Base-by-base conservation (phyloP, 2,329 filamentous ascomycete species). In the Incumbomyces lentus region DNA sequence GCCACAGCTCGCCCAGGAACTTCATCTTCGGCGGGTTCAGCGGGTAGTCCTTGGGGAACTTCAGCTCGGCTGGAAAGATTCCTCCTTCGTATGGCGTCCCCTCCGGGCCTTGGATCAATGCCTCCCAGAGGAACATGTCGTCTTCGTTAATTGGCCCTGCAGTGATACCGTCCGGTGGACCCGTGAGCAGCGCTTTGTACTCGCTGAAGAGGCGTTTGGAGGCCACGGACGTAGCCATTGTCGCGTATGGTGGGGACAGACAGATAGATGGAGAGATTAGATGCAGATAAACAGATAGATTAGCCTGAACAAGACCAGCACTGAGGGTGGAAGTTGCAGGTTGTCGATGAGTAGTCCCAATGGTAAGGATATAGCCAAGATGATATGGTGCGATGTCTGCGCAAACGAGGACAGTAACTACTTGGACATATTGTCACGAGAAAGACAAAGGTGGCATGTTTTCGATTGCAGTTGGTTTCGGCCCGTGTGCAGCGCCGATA, bases 21-120 rank as follows among this genome's bases (percentile, higher is more conserved):
- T 84, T 87, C 90, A 98, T 96, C 34, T 84, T 88, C 7, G 92
- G 92, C 51, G 92, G 92, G 57, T 89, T 85, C 5, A 96, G 78
- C n/a, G 92, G 92, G 61, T 98, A 98, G 66, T 98, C 92, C 62
- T 85, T 86, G 5, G 92, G 90, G 61, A 98, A 98, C 60, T 83
- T 88, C 58, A 98, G 78, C 67, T 95, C 88, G 19, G 92, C 92
- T 35, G 89, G 87, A 64, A 96, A 98, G 49, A 98, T 80, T 44
- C 92, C 92, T 49, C 89, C 90, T 71, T 94, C 90, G 59, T 94
- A 98, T 1, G 92, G 92, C 1, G 92, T 98, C 52, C 84, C 92
- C 61, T 95, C 89, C 11, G 92, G 92, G 0, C 92, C 92, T 66
- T 94, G 84, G 60, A 98, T 96, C 52, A 96, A 72, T 7, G 89